Base-by-base conservation (phyloP, 2,329 filamentous ascomycete species). In the Nigrospora osmanthi region DNA sequence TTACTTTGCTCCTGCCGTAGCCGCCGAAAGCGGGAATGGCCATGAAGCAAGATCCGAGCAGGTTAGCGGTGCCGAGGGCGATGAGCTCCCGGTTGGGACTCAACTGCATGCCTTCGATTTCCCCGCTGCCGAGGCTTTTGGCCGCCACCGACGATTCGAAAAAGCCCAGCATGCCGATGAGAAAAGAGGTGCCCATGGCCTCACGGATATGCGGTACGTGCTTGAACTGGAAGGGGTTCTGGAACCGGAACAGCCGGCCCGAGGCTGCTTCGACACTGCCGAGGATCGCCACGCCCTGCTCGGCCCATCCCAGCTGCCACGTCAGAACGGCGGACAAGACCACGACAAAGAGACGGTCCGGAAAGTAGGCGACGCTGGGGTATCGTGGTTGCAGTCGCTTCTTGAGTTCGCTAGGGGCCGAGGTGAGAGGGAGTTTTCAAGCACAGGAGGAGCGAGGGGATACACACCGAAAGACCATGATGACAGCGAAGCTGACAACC, bases 141-240 rank as follows among this genome's bases (percentile, higher is more conserved):
- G 93, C 93, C 1, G 93, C 93, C 12, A 98, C 89, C 0, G 89
- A 95, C 3, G 89, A 95, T 65, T 98, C 93, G 57, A 98, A 98
- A 66, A 98, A 98, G n/a, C 93, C 93, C 0, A 98, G 81, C 19
- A 98, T 74, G 1, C 90, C 89, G 52, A 98, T 95, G 44, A 97
- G 74, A 58, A 98, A 95, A 0, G 89, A 86, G 0, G 93, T 97
- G 42, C 87, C 84, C 76, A 97, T 85, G 34, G 89, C 86, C 50
- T 89, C 85, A 17, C 86, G 83, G 44, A 94, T 87, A 59, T 96
- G 85, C 19, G 80, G 76, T 72, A 97, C 82, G 54, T 94, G 80
- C 6, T 79, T 73, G 2, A 79, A 68, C 51, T 83, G 80, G 57
- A 96, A 93, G 0, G 93, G 91, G 76, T 90, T 96, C 49, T 86